Evolutionary conservation across 495 filamentous ascomycete species (phyloP), one percentile per base, ranked within the genome.

Genomic region (Penicillium odoratum): DNA sequence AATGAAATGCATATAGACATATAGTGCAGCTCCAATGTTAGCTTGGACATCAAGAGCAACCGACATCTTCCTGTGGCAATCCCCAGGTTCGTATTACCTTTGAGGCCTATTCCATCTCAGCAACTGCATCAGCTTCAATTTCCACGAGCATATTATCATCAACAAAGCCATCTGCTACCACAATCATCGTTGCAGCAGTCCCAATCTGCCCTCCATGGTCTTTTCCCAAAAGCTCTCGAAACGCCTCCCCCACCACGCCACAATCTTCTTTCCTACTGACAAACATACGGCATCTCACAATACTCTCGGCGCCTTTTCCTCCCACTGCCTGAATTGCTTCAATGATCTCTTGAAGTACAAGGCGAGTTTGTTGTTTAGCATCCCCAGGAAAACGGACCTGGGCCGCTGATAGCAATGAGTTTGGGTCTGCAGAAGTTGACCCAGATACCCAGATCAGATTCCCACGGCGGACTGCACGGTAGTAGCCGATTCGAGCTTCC

Each of bases 381-480:
- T 78, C 69, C 7, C 68, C 70, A 6, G 76, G 74, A 45, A 68
- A 74, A 0, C 67, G 66, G 18, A 78, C 70, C 44, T 61, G 64
- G n/a, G 74, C 72, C 42, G 67, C 59, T 25, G 69, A 49, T 25
- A 61, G 48, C 10, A 73, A 58, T n/a, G 73, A 71, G 10, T 58
- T 42, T 2, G 69, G 70, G 42, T 76, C 72, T 48, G 72, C 68
- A 10, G 77, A 70, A 4, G 78, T 81, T 18, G 78, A 75, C 4
- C 78, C 78, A 13, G 78, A 76, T 26, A 81, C 75, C 58, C 73
- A 78, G 53, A 81, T 75, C 0, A 74, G 68, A n/a, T 64, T 59
- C 1, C 74, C 73, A 46, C 67, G 71, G 0, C 75, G 74, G 6
- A 81, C 66, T 9, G 78, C 78, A 26, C 78, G 76, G 45, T 78